Evolutionary conservation across 1,284 basidiomycete genomes (phyloP).

Genomic region (Rhodotorula sp.): DNA sequence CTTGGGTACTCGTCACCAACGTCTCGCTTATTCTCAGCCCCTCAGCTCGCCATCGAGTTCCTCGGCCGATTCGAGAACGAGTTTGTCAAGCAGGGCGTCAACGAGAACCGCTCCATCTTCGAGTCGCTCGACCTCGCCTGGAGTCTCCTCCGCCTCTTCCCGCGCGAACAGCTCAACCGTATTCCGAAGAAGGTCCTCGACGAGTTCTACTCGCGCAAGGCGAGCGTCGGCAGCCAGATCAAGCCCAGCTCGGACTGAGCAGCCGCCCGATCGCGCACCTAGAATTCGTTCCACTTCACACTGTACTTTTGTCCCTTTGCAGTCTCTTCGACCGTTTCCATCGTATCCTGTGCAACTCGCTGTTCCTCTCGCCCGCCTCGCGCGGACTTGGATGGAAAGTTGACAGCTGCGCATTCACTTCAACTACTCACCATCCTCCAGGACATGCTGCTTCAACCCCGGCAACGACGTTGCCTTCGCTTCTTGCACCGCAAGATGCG

Average conservation of each 20-base stretch:
- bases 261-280: too few relatives aligned
- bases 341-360: too few relatives aligned
- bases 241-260: conserved; percentile 15
- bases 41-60: conserved; percentile 76
- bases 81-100: conserved; percentile 91
- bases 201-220: conserved; percentile 79
- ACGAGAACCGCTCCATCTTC: conserved; percentile 95
- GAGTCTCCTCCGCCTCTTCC: conserved; percentile 96
- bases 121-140: conserved; percentile 97
- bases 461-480: too few relatives aligned
- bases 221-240: conserved; percentile 45
- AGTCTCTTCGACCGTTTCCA: too few relatives aligned
- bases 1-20: neutral
- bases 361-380: too few relatives aligned
- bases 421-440: too few relatives aligned
- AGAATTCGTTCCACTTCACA: too few relatives aligned
- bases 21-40: neutral
- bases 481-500: too few relatives aligned
- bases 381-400: too few relatives aligned
- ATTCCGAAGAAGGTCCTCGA: conserved; percentile 64
- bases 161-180: conserved; percentile 61
- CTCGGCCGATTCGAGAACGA: conserved; percentile 86
- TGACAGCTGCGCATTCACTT: too few relatives aligned
- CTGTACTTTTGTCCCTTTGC: too few relatives aligned
- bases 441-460: too few relatives aligned